Conservation (phyloP, 768 basidiomycete species). For the Trametes cubensis region DNA sequence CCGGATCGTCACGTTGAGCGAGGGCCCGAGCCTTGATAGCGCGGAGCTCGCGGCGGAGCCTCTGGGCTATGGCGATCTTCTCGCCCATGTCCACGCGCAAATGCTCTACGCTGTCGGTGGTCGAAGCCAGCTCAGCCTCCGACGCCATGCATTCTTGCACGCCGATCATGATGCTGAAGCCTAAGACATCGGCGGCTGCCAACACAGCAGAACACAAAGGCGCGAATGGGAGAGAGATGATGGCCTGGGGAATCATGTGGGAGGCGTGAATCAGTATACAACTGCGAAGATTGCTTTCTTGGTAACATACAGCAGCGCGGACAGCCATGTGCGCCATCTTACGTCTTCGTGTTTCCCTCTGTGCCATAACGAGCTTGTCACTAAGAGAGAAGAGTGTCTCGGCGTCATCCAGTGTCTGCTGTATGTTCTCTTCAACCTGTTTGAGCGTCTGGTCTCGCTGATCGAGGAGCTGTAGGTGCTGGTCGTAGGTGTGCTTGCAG, state of each 20-base stretch:
- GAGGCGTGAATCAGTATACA: background rate
- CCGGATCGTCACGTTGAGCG: background rate
- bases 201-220: conserved; percentile 3
- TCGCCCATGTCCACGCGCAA: background rate
- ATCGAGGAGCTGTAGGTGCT: background rate
- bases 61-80: background rate
- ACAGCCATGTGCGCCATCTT: background rate
- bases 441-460: background rate
- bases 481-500: background rate
- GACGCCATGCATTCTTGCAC: background rate
- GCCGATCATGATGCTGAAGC: background rate
- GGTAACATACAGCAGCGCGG: background rate
- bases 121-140: background rate
- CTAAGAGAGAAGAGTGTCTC: background rate
- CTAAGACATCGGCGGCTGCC: background rate
- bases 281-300: background rate
- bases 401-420: background rate
- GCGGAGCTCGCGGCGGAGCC: background rate
- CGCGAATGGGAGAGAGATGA: conserved; percentile 3
- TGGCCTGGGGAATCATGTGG: background rate
- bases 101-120: background rate
- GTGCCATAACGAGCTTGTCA: background rate
- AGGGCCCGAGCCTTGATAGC: background rate
- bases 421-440: background rate
- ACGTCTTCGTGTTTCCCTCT: background rate